Percentiles rank a stretch among this genome's conserved stretches.
phyloP scores from a whole-genome alignment of 345 rosid species.

The Psidium friedrichsthalianum region DNA sequence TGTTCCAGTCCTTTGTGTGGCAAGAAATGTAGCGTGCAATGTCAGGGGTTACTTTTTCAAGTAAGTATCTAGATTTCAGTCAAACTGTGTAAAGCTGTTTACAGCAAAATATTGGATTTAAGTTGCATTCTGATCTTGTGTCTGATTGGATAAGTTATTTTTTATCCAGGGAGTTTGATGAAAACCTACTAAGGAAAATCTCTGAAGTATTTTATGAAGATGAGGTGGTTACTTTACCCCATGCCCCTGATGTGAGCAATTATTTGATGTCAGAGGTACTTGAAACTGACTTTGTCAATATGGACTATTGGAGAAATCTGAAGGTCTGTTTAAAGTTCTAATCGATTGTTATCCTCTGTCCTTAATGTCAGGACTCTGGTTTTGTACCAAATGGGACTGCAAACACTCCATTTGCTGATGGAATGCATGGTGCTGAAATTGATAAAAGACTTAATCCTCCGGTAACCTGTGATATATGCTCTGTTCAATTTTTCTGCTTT shows the following conservation, averaged over 20 bases:
- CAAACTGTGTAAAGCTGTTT: background rate
- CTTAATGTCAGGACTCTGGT: conserved; percentile 53
- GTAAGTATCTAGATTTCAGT: conserved; percentile 33
- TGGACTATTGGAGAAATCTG: background rate
- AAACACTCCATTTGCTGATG: conserved; percentile 51
- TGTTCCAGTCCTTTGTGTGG: conserved; percentile 88
- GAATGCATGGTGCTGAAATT: conserved; percentile 71
- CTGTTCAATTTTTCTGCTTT: background rate
- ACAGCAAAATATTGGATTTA: background rate
- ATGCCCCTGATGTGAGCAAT: conserved; percentile 88
- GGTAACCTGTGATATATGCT: conserved; percentile 25
- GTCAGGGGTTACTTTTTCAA: conserved; percentile 93
- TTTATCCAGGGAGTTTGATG: conserved; percentile 88
- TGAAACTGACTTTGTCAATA: background rate
- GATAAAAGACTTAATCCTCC: conserved; percentile 50
- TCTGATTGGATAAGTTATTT: background rate
- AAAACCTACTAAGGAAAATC: conserved; percentile 58
- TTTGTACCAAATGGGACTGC: conserved; percentile 57
- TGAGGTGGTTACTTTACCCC: conserved; percentile 63
- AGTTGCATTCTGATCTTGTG: background rate
- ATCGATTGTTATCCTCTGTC: background rate
- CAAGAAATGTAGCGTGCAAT: conserved; percentile 99
- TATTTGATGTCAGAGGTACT: conserved; percentile 87
- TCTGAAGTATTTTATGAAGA: conserved; percentile 83
- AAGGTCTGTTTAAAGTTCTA: background rate